These are phyloP conservation scores for Fusarium nurragi DNA, from an alignment of 2,329 filamentous ascomycete genomes.

Conservation along the genomic window DNA sequence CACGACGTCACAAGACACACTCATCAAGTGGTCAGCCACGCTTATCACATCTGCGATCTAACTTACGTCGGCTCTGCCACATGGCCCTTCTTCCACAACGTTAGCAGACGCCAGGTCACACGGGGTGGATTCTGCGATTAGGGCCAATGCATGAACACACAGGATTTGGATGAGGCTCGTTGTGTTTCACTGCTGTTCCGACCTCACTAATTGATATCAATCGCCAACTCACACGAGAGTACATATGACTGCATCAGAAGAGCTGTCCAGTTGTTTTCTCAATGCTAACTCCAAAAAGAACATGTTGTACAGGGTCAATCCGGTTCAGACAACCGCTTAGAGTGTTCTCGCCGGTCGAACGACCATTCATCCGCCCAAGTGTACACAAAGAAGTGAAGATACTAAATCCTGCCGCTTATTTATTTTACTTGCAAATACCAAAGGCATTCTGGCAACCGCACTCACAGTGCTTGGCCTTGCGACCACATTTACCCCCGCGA, in stretches of 20 bases:
- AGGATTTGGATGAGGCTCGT: neutral
- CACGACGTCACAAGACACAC: constrained; percentile 32
- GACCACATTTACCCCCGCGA: constrained; percentile 52
- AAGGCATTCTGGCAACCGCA: constrained; percentile 51
- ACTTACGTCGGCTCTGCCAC: constrained; percentile 20
- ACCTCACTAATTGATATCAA: neutral
- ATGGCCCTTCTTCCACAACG: neutral
- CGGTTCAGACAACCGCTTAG: constrained; percentile 4
- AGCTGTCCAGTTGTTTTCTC: constrained; percentile 24
- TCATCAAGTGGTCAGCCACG: constrained; percentile 22
- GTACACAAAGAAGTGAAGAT: constrained; percentile 41
- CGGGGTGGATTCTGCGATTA: neutral
- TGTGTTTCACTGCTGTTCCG: too few species aligned
- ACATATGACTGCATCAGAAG: neutral
- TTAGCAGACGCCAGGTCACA: neutral
- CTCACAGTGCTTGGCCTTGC: constrained; percentile 49
- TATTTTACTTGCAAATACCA: constrained; percentile 45
- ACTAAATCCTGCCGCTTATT: neutral
- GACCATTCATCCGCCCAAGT: constrained; percentile 31
- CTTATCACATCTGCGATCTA: constrained; percentile 3
- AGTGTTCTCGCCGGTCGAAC: neutral
- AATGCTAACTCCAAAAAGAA: constrained; percentile 6
- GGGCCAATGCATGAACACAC: neutral
- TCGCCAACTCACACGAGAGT: neutral
- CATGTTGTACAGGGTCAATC: constrained; percentile 10